phyloP scores from a whole-genome alignment of 371 early-diverging fungal genomes.

The Mucor irregularis region DNA sequence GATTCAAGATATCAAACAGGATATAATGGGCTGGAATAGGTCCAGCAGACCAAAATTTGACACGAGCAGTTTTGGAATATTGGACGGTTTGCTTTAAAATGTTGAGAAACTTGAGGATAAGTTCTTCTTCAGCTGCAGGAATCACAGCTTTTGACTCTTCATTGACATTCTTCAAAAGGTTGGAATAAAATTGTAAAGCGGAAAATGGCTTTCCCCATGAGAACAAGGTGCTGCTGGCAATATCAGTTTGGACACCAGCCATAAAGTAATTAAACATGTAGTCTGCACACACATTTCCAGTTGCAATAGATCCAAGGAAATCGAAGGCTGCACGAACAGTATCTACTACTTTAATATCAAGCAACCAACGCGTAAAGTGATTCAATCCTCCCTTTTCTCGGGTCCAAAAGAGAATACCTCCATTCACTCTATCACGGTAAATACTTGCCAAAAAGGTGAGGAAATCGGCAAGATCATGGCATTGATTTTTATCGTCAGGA shows the following conservation, averaged over 20 bases:
- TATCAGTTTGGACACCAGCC: slow-evolving; percentile 17
- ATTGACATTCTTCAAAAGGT: slow-evolving; percentile 8
- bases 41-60: slow-evolving; percentile 24
- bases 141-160: slow-evolving; percentile 15
- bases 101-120: slow-evolving; percentile 28
- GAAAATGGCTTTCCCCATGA: slow-evolving; percentile 47
- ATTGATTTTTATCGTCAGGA: slow-evolving; percentile 18
- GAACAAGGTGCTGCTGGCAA: slow-evolving; percentile 27
- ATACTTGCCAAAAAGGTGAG: slow-evolving; percentile 69
- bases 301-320: slow-evolving; percentile 40
- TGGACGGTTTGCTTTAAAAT: slow-evolving; percentile 42
- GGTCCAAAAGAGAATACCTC: slow-evolving; percentile 79
- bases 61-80: slow-evolving; percentile 35
- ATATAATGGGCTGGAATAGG: not conserved
- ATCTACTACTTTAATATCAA: slow-evolving; percentile 39
- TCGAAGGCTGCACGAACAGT: slow-evolving; percentile 41
- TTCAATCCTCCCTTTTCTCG: slow-evolving; percentile 57
- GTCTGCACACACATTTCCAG: slow-evolving; percentile 37
- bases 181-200: slow-evolving; percentile 36
- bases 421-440: slow-evolving; percentile 72
- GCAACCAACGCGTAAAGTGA: slow-evolving; percentile 75
- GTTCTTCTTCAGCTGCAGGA: slow-evolving; percentile 30
- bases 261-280: slow-evolving; percentile 31
- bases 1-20: slow-evolving; percentile 23
- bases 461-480: slow-evolving; percentile 66